Conservation (phyloP, 306 rosid species). For the Biancaea sappan region DNA sequence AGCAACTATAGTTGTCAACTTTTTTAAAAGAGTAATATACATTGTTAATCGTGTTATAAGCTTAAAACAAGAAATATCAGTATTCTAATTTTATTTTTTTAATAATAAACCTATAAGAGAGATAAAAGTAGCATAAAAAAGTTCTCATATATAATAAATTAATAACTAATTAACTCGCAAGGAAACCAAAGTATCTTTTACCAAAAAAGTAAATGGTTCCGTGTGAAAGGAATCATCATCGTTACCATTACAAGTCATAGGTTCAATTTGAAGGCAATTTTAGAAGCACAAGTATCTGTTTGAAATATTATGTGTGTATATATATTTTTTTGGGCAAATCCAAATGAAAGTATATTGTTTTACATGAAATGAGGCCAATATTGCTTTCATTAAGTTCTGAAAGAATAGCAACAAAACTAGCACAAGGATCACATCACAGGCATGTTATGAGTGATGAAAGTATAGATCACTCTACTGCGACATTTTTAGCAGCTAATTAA, state of each 20-base stretch:
- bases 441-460: conserved; percentile 1
- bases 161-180: background rate
- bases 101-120: background rate
- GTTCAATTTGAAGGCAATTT: background rate
- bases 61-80: background rate
- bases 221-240: background rate
- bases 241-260: background rate
- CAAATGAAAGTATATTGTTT: background rate
- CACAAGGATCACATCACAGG: conserved; percentile 15
- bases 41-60: background rate
- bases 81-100: background rate
- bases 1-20: conserved; percentile 7
- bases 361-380: background rate
- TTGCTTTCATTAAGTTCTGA: background rate
- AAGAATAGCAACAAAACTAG: background rate
- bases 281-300: background rate
- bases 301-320: background rate
- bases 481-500: conserved; percentile 17
- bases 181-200: background rate
- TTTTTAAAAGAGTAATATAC: background rate
- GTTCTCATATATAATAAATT: background rate
- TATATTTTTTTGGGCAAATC: background rate
- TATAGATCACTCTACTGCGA: conserved; percentile 17
- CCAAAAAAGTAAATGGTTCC: background rate
- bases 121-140: background rate